A percentile compares a stretch with the other conserved stretches of the same genome.
These are phyloP conservation scores for Oxyria digyna DNA, from an alignment of 148 eudicot species.

Conservation along the genomic window DNA sequence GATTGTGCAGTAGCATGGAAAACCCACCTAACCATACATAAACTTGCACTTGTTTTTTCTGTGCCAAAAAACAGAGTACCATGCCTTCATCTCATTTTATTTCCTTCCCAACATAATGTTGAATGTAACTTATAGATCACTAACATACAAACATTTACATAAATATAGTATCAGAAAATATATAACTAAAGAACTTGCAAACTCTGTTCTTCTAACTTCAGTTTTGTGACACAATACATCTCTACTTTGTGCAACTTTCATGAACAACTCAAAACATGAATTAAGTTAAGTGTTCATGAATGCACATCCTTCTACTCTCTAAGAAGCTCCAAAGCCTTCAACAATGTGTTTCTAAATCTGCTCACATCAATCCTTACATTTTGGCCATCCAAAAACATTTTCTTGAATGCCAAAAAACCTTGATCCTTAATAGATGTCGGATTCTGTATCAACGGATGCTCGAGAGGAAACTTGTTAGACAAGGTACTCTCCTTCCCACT, in stretches of 20 bases:
- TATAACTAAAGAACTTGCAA: neutral
- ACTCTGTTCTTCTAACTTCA: neutral
- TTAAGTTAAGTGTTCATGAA: neutral
- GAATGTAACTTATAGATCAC: neutral
- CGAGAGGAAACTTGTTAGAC: constrained; percentile 13
- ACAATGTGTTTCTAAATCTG: constrained; percentile 24
- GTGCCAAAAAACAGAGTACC: neutral
- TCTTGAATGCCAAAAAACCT: constrained; percentile 20
- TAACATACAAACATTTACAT: neutral
- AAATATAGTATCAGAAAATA: neutral
- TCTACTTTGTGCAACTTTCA: neutral
- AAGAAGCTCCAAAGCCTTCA: constrained; percentile 27
- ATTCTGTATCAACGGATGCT: constrained; percentile 21
- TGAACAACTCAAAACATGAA: too few relatives aligned
- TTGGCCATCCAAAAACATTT: constrained; percentile 25
- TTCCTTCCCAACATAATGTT: neutral
- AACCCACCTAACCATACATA: neutral
- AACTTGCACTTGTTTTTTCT: neutral
- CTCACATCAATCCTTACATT: constrained; percentile 30
- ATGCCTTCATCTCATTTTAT: neutral
- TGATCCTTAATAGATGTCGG: constrained; percentile 10
- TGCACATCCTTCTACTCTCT: neutral
- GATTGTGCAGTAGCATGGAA: neutral
- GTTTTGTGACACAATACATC: neutral
- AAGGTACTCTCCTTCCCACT: constrained; percentile 25